These are phyloP conservation scores for Musa itinerans DNA, from an alignment of 176 grass and related monocot species.

Conservation along the genomic window DNA sequence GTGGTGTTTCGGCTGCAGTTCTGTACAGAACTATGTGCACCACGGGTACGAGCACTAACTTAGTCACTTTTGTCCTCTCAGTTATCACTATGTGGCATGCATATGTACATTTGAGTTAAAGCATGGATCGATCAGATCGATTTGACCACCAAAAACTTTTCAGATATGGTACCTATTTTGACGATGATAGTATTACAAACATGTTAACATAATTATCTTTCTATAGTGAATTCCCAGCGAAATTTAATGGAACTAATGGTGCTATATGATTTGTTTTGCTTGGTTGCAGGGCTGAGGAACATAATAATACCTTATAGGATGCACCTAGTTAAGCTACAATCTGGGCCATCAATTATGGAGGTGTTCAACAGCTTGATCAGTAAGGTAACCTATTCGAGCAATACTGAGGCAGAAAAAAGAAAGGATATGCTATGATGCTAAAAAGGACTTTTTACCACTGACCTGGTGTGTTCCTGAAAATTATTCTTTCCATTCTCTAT, in stretches of 20 bases:
- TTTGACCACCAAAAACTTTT: too few relatives aligned
- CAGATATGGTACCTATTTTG: not conserved
- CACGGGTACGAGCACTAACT: conserved; percentile 30
- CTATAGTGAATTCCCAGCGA: not conserved
- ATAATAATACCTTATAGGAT: conserved; percentile 88
- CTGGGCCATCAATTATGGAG: conserved; percentile 41
- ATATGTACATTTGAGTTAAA: not conserved
- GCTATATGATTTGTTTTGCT: not conserved
- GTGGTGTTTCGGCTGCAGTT: conserved; percentile 42
- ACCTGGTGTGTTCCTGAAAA: not conserved
- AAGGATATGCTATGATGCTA: conserved; percentile 45
- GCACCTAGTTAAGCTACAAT: conserved; percentile 68
- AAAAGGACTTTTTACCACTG: not conserved
- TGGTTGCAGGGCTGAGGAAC: conserved; percentile 62
- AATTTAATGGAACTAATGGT: not conserved
- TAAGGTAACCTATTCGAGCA: conserved; percentile 47
- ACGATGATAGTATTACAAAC: not conserved
- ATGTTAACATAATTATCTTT: not conserved
- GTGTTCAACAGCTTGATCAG: conserved; percentile 48
- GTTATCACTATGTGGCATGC: not conserved
- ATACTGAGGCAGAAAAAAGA: conserved; percentile 27
- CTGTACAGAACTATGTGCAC: conserved; percentile 88
- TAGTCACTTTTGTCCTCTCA: not conserved
- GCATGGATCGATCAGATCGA: too few relatives aligned
- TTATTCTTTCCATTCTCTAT: not conserved